Evolutionary conservation across 1,284 basidiomycete genomes (phyloP).

Genomic region (Cryptococcus sp.): DNA sequence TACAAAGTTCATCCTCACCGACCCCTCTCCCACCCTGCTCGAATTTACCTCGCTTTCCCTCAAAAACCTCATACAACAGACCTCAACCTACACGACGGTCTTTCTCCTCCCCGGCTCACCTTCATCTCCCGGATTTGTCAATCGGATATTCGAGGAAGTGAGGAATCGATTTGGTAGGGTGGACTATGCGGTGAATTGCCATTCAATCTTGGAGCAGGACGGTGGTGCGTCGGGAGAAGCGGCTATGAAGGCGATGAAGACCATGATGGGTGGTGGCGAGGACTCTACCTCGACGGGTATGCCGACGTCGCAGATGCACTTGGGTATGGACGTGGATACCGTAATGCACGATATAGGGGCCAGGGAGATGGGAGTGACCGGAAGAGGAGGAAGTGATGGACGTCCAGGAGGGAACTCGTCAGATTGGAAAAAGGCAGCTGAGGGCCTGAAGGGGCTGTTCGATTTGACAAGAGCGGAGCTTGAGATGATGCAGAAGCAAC

Average conservation of each 20-base stretch:
- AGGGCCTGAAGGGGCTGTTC: not conserved
- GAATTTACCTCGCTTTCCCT: not conserved
- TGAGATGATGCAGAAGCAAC: not conserved
- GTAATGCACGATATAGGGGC: not conserved
- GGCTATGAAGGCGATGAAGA: not conserved
- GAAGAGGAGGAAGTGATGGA: not conserved
- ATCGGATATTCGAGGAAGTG: not conserved
- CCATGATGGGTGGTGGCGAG: no score
- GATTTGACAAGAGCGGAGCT: not conserved
- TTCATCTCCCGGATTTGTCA: not conserved
- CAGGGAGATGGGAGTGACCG: not conserved
- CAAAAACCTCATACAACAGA: not conserved
- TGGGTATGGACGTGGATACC: not conserved
- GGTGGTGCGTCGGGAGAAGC: not conserved
- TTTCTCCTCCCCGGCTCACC: not conserved
- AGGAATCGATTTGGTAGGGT: not conserved
- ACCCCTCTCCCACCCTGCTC: not conserved
- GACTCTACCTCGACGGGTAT: no score
- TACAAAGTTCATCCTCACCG: conserved; percentile 2
- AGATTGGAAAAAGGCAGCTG: not conserved
- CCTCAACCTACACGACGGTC: not conserved
- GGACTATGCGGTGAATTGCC: not conserved
- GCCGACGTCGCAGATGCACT: no score
- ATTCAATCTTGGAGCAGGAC: not conserved
- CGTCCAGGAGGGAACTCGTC: no score